These are phyloP conservation scores for Astrocystis sublimbata DNA, from an alignment of 495 filamentous ascomycete genomes.

Conservation along the genomic window DNA sequence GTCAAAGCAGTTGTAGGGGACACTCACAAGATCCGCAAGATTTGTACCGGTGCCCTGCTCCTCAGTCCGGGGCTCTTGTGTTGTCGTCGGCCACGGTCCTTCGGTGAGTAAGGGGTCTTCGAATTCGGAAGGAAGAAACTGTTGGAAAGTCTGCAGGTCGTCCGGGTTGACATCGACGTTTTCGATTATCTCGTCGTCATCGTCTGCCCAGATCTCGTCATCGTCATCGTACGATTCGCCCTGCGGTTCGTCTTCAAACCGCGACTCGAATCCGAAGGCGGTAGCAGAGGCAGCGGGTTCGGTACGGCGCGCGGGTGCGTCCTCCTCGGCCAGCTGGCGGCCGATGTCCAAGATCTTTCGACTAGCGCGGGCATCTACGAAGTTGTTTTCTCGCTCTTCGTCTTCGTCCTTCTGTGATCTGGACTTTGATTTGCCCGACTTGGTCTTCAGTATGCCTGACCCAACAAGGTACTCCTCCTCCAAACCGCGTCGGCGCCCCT, in stretches of 20 bases:
- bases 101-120: conserved; percentile 54
- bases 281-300: conserved; percentile 28
- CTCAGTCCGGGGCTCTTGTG: conserved; percentile 39
- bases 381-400: conserved; percentile 64
- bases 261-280: conserved; percentile 48
- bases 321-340: conserved; percentile 75
- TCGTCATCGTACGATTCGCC: conserved; percentile 50
- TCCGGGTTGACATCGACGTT: conserved; percentile 85
- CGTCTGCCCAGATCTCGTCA: conserved; percentile 61
- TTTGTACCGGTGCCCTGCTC: conserved; percentile 66
- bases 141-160: conserved; percentile 87
- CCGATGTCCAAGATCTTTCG: conserved; percentile 86
- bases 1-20: not conserved
- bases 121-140: conserved; percentile 68
- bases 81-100: conserved; percentile 41
- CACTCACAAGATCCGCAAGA: conserved; percentile 68
- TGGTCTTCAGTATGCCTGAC: conserved; percentile 14
- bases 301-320: conserved; percentile 26
- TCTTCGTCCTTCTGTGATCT: conserved; percentile 60
- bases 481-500: conserved; percentile 52
- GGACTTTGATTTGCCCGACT: conserved; percentile 35
- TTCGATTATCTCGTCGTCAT: conserved; percentile 73
- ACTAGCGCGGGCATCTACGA: conserved; percentile 82
- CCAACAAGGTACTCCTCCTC: conserved; percentile 68
- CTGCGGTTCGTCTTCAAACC: conserved; percentile 34